These are phyloP conservation scores for Aspergillus spinulosporus DNA, from an alignment of 2,329 filamentous ascomycete genomes.

Conservation along the genomic window DNA sequence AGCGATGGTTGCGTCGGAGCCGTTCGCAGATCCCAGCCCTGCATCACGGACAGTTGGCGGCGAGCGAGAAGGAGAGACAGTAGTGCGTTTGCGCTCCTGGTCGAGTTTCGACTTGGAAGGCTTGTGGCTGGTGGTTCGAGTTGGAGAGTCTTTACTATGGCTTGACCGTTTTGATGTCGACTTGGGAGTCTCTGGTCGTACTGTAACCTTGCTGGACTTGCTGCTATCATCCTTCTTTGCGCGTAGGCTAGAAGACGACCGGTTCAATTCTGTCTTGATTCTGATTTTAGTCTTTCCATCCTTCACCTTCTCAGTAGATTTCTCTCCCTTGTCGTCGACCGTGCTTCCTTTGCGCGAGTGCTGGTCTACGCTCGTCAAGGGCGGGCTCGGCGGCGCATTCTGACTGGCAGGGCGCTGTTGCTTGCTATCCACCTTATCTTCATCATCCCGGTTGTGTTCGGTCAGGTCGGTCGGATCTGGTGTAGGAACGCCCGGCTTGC, in stretches of 20 bases:
- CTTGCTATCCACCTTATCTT: slow-evolving; percentile 30
- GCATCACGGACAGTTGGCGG: slow-evolving; percentile 38
- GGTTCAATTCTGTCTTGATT: slow-evolving; percentile 40
- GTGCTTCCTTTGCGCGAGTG: slow-evolving; percentile 39
- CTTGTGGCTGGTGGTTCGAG: slow-evolving; percentile 39
- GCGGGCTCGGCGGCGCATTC: slow-evolving; percentile 50
- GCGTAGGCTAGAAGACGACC: slow-evolving; percentile 45
- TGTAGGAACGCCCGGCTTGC: slow-evolving; percentile 56
- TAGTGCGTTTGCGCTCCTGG: slow-evolving; percentile 37
- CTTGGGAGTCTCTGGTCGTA: slow-evolving; percentile 40
- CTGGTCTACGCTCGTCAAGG: slow-evolving; percentile 48
- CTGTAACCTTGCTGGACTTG: slow-evolving; percentile 36
- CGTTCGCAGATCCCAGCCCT: slow-evolving; percentile 39
- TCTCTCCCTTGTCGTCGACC: slow-evolving; percentile 33
- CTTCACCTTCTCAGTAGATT: slow-evolving; percentile 35
- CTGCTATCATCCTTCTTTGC: slow-evolving; percentile 41
- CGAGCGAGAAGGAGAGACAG: slow-evolving; percentile 38
- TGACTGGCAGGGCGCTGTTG: slow-evolving; percentile 31
- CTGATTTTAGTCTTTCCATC: slow-evolving; percentile 36
- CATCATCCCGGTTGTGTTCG: slow-evolving; percentile 45
- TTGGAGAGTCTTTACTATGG: slow-evolving; percentile 35
- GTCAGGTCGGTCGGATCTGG: slow-evolving; percentile 72
- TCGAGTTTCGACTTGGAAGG: slow-evolving; percentile 35
- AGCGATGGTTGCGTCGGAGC: slow-evolving; percentile 50
- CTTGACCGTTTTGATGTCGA: slow-evolving; percentile 35